Percentiles rank a stretch among this genome's conserved stretches.
Evolutionary conservation across 73 alveolate species (phyloP).

Genomic region (Paramecium sexaurelia): DNA sequence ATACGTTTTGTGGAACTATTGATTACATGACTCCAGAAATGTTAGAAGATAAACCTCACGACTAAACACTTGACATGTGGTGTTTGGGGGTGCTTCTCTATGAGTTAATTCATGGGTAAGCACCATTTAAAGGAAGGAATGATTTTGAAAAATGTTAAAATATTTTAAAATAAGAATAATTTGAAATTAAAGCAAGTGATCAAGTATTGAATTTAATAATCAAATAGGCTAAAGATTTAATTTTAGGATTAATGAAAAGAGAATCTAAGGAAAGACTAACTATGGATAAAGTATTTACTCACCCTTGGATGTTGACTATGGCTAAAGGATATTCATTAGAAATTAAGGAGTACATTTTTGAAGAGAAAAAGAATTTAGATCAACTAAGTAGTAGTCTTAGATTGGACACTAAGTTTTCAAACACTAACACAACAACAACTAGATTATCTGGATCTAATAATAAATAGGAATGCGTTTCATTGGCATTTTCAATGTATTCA

Average conservation of each 20-base stretch:
- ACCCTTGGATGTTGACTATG: constrained; percentile 83
- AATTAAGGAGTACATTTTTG: neutral
- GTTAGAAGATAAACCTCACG: constrained; percentile 81
- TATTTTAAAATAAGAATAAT: constrained; percentile 74
- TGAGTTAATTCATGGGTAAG: constrained; percentile 91
- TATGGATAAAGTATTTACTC: constrained; percentile 84
- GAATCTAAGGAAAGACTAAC: constrained; percentile 86
- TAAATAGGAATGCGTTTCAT: neutral
- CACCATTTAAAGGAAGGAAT: constrained; percentile 78
- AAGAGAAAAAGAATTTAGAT: constrained; percentile 5
- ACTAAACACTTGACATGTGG: constrained; percentile 92
- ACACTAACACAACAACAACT: neutral
- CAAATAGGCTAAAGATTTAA: constrained; percentile 79
- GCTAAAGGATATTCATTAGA: neutral
- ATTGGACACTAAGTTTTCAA: neutral
- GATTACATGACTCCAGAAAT: constrained; percentile 94
- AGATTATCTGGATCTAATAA: neutral
- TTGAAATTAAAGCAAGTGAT: constrained; percentile 71
- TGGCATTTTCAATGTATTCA: constrained; percentile 1
- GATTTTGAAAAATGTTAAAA: constrained; percentile 67
- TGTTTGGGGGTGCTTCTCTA: constrained; percentile 89
- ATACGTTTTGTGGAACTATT: constrained; percentile 84
- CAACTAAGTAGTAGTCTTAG: neutral
- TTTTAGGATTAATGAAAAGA: constrained; percentile 75
- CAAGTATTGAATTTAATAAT: neutral